Evolutionary conservation across 306 rosid species (phyloP).

Genomic region (Gastrolobium villosum): DNA sequence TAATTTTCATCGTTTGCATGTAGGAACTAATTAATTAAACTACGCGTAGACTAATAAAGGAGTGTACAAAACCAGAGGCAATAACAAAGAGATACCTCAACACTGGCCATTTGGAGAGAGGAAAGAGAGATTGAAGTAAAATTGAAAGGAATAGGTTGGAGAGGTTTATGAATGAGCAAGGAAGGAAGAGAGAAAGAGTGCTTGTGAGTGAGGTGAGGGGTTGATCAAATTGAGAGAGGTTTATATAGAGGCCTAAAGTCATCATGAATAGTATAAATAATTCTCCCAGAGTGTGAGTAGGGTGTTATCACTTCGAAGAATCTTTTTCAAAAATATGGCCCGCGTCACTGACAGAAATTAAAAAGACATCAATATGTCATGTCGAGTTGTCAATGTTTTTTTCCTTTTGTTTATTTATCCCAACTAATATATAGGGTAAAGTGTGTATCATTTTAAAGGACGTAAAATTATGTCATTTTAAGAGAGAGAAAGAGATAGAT

Average conservation of each 20-base stretch:
- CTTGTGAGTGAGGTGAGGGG: constrained; percentile 56
- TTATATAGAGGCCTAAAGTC: constrained; percentile 61
- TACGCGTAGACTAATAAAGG: constrained; percentile 21
- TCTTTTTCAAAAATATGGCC: constrained; percentile 68
- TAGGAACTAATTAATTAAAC: constrained; percentile 1
- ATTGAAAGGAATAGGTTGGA: constrained; percentile 6
- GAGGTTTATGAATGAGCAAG: constrained; percentile 12
- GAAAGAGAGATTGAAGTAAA: constrained; percentile 43
- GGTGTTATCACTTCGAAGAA: constrained; percentile 57
- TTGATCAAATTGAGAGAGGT: constrained; percentile 55
- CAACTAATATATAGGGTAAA: no score
- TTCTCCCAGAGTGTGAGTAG: constrained; percentile 8
- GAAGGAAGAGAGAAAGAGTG: constrained; percentile 31
- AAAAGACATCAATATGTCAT: constrained; percentile 61
- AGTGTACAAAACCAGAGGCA: constrained; percentile 33
- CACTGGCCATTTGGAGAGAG: constrained; percentile 79
- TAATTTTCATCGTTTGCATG: constrained; percentile 34
- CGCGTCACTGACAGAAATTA: constrained; percentile 64
- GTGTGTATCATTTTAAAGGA: no score
- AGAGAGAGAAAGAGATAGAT: no score
- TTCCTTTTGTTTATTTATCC: constrained; percentile 25
- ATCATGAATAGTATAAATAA: constrained; percentile 35
- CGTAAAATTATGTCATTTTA: no score
- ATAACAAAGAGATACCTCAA: constrained; percentile 72
- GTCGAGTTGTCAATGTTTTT: constrained; percentile 71